Evolutionary conservation across 2,329 filamentous ascomycete species (phyloP).

Genomic region (Cordyceps fumosorosea): DNA sequence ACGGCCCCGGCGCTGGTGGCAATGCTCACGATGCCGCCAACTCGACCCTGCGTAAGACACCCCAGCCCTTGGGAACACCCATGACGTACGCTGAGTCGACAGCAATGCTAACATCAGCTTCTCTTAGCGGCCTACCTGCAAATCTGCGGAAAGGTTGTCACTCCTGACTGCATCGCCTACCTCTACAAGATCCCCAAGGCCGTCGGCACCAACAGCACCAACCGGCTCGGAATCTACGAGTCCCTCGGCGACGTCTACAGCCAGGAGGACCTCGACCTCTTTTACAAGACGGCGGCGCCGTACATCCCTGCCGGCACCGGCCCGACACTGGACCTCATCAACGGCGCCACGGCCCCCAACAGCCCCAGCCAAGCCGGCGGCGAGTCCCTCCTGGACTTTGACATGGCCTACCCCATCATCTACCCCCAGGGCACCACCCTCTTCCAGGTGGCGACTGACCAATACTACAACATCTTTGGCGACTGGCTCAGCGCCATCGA

Average conservation of each 20-base stretch:
- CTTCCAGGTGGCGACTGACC: slow-evolving; percentile 35
- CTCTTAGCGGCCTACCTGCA: background rate
- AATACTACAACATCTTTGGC: slow-evolving; percentile 34
- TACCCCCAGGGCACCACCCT: slow-evolving; percentile 45
- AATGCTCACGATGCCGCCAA: background rate
- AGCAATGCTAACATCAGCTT: background rate
- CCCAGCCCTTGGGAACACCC: too few relatives aligned
- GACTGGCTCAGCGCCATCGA: slow-evolving; percentile 41
- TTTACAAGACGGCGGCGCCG: slow-evolving; percentile 38
- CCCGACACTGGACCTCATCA: slow-evolving; percentile 40
- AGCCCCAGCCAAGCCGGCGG: slow-evolving; percentile 24
- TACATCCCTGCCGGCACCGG: slow-evolving; percentile 34
- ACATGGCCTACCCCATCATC: slow-evolving; percentile 43
- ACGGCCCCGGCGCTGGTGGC: background rate
- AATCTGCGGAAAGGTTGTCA: slow-evolving; percentile 47
- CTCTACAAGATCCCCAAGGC: slow-evolving; percentile 39
- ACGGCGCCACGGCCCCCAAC: slow-evolving; percentile 39
- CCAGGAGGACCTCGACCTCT: slow-evolving; percentile 41
- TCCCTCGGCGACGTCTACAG: slow-evolving; percentile 45
- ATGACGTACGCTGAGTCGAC: background rate
- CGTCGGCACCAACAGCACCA: slow-evolving; percentile 28
- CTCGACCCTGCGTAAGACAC: slow-evolving; percentile 4
- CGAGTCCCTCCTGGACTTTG: slow-evolving; percentile 49
- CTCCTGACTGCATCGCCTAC: slow-evolving; percentile 47
- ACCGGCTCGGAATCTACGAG: slow-evolving; percentile 47